Conservation (phyloP, 108 stramenopile species). For the Fistulifera pelliculosa region DNA sequence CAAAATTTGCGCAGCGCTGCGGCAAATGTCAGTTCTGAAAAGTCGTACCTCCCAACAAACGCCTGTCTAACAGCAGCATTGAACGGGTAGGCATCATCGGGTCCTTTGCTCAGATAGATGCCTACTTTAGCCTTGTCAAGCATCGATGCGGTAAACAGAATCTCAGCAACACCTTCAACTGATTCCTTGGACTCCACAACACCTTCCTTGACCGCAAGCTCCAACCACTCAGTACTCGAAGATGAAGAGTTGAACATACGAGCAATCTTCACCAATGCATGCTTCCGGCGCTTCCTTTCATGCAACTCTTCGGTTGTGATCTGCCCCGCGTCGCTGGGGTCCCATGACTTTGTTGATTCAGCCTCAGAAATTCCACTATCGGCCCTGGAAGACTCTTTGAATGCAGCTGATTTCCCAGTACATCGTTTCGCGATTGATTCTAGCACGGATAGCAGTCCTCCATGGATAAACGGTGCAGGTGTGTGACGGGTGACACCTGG, state of each 20-base stretch:
- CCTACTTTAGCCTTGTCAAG: conserved; percentile 88
- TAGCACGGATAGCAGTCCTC: conserved; percentile 83
- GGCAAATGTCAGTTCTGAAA: conserved; percentile 61
- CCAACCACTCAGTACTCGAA: conserved; percentile 61
- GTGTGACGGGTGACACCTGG: conserved; percentile 40
- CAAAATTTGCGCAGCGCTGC: conserved; percentile 78
- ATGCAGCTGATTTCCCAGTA: background rate
- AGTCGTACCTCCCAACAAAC: conserved; percentile 71
- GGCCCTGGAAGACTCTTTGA: background rate
- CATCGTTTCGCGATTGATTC: conserved; percentile 71
- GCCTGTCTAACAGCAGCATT: conserved; percentile 58
- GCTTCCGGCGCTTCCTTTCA: conserved; percentile 76
- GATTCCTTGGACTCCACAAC: conserved; percentile 27
- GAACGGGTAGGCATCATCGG: conserved; percentile 84
- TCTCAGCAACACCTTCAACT: conserved; percentile 45
- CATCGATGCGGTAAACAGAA: conserved; percentile 76
- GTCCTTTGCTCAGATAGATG: conserved; percentile 86
- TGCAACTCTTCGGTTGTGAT: conserved; percentile 49
- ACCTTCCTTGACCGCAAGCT: conserved; percentile 55
- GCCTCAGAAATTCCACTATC: conserved; percentile 1
- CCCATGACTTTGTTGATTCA: background rate
- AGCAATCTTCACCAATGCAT: conserved; percentile 57
- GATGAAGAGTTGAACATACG: conserved; percentile 67
- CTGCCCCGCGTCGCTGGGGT: background rate
- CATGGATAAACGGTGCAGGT: conserved; percentile 72